Percentiles rank a stretch among this genome's conserved stretches.
Conservation (phyloP, 495 filamentous ascomycete species). For the Sphaerosporella brunnea region DNA sequence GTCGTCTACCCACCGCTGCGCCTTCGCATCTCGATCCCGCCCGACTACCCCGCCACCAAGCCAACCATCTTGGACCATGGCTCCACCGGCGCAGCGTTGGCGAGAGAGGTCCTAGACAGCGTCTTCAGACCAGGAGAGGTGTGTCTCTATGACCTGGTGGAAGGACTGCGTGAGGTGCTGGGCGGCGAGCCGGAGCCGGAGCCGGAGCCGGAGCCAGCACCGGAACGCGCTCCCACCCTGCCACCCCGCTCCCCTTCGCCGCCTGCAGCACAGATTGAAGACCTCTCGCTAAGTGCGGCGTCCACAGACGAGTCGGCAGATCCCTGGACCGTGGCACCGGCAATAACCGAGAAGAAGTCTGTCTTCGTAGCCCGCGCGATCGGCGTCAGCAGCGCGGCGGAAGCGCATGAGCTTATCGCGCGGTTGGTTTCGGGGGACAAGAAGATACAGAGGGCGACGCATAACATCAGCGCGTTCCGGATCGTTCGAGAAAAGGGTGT, state of each 20-base stretch:
- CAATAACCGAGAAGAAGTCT: slow-evolving; percentile 66
- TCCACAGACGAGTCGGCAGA: slow-evolving; percentile 1
- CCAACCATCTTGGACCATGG: slow-evolving; percentile 40
- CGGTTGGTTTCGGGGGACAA: slow-evolving; percentile 56
- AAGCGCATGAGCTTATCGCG: slow-evolving; percentile 55
- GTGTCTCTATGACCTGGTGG: slow-evolving; percentile 75
- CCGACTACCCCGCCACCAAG: slow-evolving; percentile 51
- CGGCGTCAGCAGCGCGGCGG: slow-evolving; percentile 42
- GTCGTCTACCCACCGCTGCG: slow-evolving; percentile 34
- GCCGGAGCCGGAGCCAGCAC: slow-evolving; percentile 5
- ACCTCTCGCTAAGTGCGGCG: not conserved
- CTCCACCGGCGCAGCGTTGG: slow-evolving; percentile 29
- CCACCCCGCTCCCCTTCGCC: not conserved
- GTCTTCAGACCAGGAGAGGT: slow-evolving; percentile 57
- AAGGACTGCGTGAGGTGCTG: slow-evolving; percentile 33
- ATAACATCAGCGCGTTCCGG: slow-evolving; percentile 63
- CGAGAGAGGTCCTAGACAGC: slow-evolving; percentile 44
- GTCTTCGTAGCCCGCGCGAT: slow-evolving; percentile 67
- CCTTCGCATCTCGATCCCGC: slow-evolving; percentile 49
- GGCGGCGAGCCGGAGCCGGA: slow-evolving; percentile 5
- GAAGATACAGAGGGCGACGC: slow-evolving; percentile 64
- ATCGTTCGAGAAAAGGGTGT: slow-evolving; percentile 33
- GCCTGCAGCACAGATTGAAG: not conserved
- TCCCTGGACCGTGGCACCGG: slow-evolving; percentile 53
- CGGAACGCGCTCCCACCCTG: slow-evolving; percentile 6